These are phyloP conservation scores for Stereocaulon alpinum DNA, from an alignment of 495 filamentous ascomycete species.

Conservation along the genomic window DNA sequence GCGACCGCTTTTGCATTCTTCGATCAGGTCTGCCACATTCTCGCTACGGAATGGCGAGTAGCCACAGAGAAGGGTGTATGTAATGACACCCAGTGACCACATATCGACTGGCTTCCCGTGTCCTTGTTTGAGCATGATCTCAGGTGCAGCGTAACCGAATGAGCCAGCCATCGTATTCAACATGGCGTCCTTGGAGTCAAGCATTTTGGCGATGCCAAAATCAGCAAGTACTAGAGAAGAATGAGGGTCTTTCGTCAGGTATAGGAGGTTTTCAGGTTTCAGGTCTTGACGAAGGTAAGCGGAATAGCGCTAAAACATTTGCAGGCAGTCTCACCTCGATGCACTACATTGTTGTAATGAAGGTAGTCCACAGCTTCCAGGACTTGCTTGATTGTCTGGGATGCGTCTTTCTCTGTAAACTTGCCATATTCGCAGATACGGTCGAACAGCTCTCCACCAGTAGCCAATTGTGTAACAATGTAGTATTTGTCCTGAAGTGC, in stretches of 20 bases:
- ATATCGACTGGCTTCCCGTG: slow-evolving; percentile 99
- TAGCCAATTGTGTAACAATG: slow-evolving; percentile 95
- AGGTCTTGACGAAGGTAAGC: slow-evolving; percentile 51
- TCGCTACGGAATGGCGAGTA: slow-evolving; percentile 98
- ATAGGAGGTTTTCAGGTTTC: slow-evolving; percentile 97
- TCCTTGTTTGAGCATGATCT: slow-evolving; percentile 96
- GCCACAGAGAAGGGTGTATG: slow-evolving; percentile 97
- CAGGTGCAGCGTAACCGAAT: slow-evolving; percentile 94
- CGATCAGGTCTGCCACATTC: slow-evolving; percentile 84
- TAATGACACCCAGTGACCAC: slow-evolving; percentile 98
- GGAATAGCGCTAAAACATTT: neutral
- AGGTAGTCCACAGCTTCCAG: slow-evolving; percentile 91
- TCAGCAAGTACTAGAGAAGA: slow-evolving; percentile 91
- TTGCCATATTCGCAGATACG: slow-evolving; percentile 96
- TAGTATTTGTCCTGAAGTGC: slow-evolving; percentile 89
- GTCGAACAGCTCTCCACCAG: slow-evolving; percentile 94
- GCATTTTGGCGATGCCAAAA: slow-evolving; percentile 98
- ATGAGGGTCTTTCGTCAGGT: slow-evolving; percentile 62
- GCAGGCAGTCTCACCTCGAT: slow-evolving; percentile 56
- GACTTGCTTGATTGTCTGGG: slow-evolving; percentile 91
- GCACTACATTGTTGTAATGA: slow-evolving; percentile 90
- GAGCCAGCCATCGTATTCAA: slow-evolving; percentile 98
- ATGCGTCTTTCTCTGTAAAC: slow-evolving; percentile 98
- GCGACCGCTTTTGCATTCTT: slow-evolving; percentile 80
- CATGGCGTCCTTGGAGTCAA: slow-evolving; percentile 79